Evolutionary conservation across 2,329 filamentous ascomycete genomes (phyloP).

Genomic region (Xenoacremonium recifei): DNA sequence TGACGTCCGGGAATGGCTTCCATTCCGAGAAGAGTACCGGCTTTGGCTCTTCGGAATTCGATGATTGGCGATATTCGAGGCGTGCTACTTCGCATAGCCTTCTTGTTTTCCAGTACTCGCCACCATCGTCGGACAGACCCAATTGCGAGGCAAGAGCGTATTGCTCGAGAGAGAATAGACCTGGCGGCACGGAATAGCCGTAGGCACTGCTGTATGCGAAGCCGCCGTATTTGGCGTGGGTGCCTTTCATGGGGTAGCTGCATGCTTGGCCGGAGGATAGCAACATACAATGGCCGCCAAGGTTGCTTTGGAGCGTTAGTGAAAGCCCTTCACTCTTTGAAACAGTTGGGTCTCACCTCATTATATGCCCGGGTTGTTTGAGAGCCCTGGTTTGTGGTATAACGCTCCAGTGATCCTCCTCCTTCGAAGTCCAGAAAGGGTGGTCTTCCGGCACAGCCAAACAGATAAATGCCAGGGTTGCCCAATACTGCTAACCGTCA

Average conservation of each 20-base stretch:
- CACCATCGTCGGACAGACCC: slow-evolving; percentile 73
- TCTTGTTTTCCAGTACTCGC: slow-evolving; percentile 78
- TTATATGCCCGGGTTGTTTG: slow-evolving; percentile 70
- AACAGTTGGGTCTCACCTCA: slow-evolving; percentile 39
- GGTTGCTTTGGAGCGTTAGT: too few relatives aligned
- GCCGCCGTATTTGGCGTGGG: slow-evolving; percentile 45
- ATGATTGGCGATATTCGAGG: slow-evolving; percentile 58
- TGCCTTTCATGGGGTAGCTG: slow-evolving; percentile 37
- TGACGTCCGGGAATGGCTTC: slow-evolving; percentile 69
- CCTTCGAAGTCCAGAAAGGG: slow-evolving; percentile 44
- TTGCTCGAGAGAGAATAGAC: slow-evolving; percentile 73
- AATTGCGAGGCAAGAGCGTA: slow-evolving; percentile 74
- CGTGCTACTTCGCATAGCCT: slow-evolving; percentile 62
- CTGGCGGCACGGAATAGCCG: slow-evolving; percentile 74
- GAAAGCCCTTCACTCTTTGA: slow-evolving; percentile 42
- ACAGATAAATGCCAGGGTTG: slow-evolving; percentile 47
- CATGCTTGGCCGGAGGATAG: slow-evolving; percentile 40
- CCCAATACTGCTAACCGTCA: slow-evolving; percentile 55
- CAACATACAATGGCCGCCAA: slow-evolving; percentile 47
- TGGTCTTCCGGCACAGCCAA: slow-evolving; percentile 35
- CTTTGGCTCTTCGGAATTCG: too few relatives aligned
- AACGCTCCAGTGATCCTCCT: slow-evolving; percentile 47
- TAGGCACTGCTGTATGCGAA: slow-evolving; percentile 78
- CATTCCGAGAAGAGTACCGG: slow-evolving; percentile 68
- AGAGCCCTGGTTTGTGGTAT: slow-evolving; percentile 62